phyloP scores from a whole-genome alignment of 257 asterid species.

The Lycium barbarum region DNA sequence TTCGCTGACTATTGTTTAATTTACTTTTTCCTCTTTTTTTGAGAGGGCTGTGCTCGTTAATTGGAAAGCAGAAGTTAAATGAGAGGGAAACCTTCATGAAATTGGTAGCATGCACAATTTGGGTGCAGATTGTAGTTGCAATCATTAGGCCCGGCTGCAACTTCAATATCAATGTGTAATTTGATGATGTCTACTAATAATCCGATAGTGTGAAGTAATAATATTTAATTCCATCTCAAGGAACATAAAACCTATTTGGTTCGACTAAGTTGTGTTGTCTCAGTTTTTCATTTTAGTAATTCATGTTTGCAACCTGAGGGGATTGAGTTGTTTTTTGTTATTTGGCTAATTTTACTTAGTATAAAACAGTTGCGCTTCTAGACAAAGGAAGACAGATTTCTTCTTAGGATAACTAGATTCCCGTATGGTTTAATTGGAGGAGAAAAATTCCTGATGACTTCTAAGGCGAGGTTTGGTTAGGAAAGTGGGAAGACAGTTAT shows the following conservation, averaged over 20 bases:
- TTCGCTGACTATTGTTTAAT: background rate
- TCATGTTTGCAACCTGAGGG: constrained; percentile 2
- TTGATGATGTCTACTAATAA: constrained; percentile 20
- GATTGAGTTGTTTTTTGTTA: background rate
- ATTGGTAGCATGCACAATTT: constrained; percentile 5
- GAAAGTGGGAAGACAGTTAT: background rate
- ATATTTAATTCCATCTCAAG: background rate
- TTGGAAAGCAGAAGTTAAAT: background rate
- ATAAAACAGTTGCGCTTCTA: background rate
- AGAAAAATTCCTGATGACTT: background rate
- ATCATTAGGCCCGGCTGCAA: background rate
- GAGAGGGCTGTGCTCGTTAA: background rate
- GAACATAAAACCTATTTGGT: constrained; percentile 10
- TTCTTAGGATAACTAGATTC: constrained; percentile 7
- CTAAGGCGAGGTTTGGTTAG: background rate
- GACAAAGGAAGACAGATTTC: background rate
- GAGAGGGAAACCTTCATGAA: background rate
- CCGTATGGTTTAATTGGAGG: constrained; percentile 15
- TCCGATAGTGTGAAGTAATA: background rate
- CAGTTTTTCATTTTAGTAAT: background rate
- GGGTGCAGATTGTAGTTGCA: constrained; percentile 16
- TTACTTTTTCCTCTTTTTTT: background rate
- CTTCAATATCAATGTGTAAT: constrained; percentile 21
- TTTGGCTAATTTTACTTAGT: background rate
- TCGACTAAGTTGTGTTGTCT: background rate